Base-by-base conservation (phyloP, 805 yeast genomes). In the Cyberlindnera mrakii region DNA sequence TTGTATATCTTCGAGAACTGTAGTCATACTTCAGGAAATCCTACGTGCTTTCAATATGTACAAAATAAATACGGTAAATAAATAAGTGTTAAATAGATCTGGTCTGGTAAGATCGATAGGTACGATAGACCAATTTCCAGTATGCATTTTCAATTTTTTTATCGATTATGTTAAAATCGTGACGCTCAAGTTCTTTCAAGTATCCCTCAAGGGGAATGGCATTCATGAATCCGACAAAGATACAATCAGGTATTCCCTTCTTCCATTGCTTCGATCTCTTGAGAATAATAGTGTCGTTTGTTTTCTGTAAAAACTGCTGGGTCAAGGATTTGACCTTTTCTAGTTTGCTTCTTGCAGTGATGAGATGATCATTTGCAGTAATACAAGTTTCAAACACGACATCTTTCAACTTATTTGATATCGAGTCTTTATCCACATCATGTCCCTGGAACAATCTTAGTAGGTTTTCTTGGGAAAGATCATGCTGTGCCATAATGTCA, bases 361-460 rank as follows among this genome's bases (percentile, higher is more conserved):
- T 59, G 3, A 87, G 55, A 59, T 86, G 96, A 58, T 86, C 96
- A 62, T 87, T 86, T 3, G 95, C 93, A 1, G 72, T 65, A 5
- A 82, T 77, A 3, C 93, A 85, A 5, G 82, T 75, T 37, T 81
- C 86, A 54, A 74, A 87, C 1, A 84, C 68, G 8, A 80, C 77
- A 53, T 81, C 78, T 46, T 75, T 73, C 44, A 84, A 53, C 41
- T 62, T 63, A 8, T 65, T 67, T n/a, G 59, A 30, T 4, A 45
- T 67, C 3, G 54, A 45, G 9, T 57, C 65, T 19, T 48, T 39
- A 7, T 44, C 49, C 19, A 33, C 39, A 8, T 52, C 30, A 42
- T 54, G 57, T 1, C 57, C 64, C 34, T 53, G 58, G 8, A 68
- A 50, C 23, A 73, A 71, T 27, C 83, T 63, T 25, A 84, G 57